Evolutionary conservation across 768 basidiomycete genomes (phyloP).

Genomic region (Suillus subluteus): DNA sequence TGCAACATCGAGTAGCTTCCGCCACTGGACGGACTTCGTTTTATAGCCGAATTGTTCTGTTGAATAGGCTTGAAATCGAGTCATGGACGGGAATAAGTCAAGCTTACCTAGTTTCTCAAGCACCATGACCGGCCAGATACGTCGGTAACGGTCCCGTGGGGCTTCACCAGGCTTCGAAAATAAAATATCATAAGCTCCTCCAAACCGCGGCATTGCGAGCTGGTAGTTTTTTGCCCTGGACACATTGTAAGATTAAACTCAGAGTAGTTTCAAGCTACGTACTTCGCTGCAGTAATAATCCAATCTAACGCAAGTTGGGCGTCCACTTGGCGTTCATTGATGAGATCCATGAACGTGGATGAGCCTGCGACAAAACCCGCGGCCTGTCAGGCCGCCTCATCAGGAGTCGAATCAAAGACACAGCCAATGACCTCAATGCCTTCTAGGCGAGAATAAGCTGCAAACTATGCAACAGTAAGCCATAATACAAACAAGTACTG

Average conservation of each 20-base stretch:
- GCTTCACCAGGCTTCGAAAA: not conserved
- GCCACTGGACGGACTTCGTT: not conserved
- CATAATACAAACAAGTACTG: too few relatives aligned
- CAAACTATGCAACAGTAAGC: too few relatives aligned
- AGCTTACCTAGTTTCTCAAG: conserved; percentile 3
- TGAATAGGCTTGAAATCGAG: not conserved
- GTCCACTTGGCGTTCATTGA: too few relatives aligned
- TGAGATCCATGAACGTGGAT: too few relatives aligned
- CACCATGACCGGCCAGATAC: not conserved
- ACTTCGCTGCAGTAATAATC: too few relatives aligned
- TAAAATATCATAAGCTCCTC: not conserved
- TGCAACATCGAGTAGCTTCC: not conserved
- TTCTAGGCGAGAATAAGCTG: too few relatives aligned
- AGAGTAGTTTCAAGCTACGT: too few relatives aligned
- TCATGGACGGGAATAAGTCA: not conserved
- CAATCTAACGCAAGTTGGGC: not conserved
- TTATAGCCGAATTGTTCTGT: not conserved
- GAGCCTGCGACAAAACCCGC: too few relatives aligned
- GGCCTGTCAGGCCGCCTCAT: too few relatives aligned
- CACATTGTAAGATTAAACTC: too few relatives aligned
- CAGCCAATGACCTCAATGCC: too few relatives aligned
- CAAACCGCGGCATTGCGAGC: not conserved
- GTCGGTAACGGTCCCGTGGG: not conserved
- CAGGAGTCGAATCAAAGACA: too few relatives aligned
- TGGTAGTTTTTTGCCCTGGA: not conserved